Percentiles rank a stretch among this genome's conserved stretches.
Evolutionary conservation across 805 yeast genomes (phyloP).

Genomic region (Danielozyma ontarioensis): DNA sequence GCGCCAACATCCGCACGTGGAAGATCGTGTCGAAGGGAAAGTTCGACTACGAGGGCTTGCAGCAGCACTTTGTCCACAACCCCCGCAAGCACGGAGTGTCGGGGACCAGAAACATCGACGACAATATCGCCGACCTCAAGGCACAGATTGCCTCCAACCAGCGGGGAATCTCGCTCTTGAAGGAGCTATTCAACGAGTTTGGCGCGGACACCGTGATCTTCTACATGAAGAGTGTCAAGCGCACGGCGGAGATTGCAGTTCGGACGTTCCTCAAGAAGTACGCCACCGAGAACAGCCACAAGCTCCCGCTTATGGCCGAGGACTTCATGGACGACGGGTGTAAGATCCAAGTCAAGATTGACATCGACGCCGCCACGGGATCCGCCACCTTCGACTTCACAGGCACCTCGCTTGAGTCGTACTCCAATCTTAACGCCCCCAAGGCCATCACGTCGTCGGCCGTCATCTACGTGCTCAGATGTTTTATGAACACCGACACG

Average conservation of each 20-base stretch:
- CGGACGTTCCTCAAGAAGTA: constrained; percentile 9
- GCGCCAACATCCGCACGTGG: constrained; percentile 15
- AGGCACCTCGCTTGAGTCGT: constrained; percentile 20
- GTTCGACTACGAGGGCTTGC: constrained; percentile 13
- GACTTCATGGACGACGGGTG: constrained; percentile 21
- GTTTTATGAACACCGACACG: constrained; percentile 16
- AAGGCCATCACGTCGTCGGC: constrained; percentile 19
- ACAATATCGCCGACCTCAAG: constrained; percentile 49
- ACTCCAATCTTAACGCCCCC: constrained; percentile 20
- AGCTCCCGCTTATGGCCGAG: constrained; percentile 17
- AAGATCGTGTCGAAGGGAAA: constrained; percentile 12
- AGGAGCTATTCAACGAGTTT: constrained; percentile 1
- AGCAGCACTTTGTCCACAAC: constrained; percentile 10
- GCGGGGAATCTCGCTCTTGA: constrained; percentile 13
- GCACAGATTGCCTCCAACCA: constrained; percentile 87
- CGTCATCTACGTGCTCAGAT: constrained; percentile 17
- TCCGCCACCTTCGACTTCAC: constrained; percentile 20
- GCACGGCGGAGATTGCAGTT: constrained; percentile 9
- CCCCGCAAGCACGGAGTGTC: constrained; percentile 14
- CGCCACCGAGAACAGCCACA: constrained; percentile 37
- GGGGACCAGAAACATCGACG: constrained; percentile 16
- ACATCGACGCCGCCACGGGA: constrained; percentile 14
- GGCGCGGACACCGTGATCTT: background rate
- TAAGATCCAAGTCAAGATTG: constrained; percentile 11
- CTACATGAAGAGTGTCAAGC: constrained; percentile 1